Percentiles rank a stretch among this genome's conserved stretches.
Evolutionary conservation across 805 yeast genomes (phyloP).

Genomic region (Suhomyces canberraensis): DNA sequence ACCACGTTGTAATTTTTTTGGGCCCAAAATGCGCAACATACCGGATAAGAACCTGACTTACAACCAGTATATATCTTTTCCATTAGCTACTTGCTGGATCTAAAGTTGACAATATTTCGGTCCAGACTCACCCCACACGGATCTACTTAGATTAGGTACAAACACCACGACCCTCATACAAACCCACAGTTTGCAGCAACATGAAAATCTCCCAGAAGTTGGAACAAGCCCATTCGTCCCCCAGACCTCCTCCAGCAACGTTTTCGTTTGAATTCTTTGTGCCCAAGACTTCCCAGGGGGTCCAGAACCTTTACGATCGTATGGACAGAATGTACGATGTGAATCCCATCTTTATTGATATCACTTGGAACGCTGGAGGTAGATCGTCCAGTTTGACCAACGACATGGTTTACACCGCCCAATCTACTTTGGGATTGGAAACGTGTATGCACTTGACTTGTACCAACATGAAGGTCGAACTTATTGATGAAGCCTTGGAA

Average conservation of each 20-base stretch:
- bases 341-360: constrained; percentile 88
- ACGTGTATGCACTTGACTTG: constrained; percentile 98
- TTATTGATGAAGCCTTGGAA: constrained; percentile 80
- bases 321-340: constrained; percentile 96
- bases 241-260: constrained; percentile 54
- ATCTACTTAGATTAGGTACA: no score
- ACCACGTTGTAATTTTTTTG: constrained; percentile 5
- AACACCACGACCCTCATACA: no score
- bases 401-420: constrained; percentile 89
- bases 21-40: neutral
- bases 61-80: no score
- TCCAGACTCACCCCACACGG: no score
- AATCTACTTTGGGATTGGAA: constrained; percentile 84
- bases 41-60: neutral
- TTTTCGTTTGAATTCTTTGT: constrained; percentile 96
- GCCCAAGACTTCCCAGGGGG: constrained; percentile 96
- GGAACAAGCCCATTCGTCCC: constrained; percentile 38
- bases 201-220: constrained; percentile 44
- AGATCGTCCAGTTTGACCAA: constrained; percentile 77
- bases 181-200: neutral
- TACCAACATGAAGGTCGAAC: constrained; percentile 81
- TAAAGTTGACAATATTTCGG: no score
- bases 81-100: no score
- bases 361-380: constrained; percentile 99
- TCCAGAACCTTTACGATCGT: constrained; percentile 90